Conservation (phyloP, 2,329 filamentous ascomycete species). For the Cladosporium oxysporum region DNA sequence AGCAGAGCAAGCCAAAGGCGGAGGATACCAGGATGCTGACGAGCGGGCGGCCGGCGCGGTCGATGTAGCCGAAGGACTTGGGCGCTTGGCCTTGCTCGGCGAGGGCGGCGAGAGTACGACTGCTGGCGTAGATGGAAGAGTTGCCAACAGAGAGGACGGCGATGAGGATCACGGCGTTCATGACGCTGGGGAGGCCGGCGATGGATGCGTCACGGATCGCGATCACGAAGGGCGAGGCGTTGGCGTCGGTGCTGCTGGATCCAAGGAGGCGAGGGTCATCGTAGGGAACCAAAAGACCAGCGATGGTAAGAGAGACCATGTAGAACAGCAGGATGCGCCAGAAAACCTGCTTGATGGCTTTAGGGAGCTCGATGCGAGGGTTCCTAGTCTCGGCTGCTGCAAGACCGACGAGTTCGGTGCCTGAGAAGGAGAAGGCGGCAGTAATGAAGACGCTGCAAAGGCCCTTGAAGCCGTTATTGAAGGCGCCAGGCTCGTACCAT, state of each 20-base stretch:
- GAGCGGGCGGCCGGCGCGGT: conserved; percentile 76
- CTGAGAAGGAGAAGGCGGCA: conserved; percentile 63
- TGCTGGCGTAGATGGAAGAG: conserved; percentile 58
- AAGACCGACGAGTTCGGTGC: conserved; percentile 58
- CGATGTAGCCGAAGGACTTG: conserved; percentile 58
- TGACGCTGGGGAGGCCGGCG: conserved; percentile 58
- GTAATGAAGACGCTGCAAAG: conserved; percentile 66
- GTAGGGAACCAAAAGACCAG: conserved; percentile 35
- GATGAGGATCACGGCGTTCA: conserved; percentile 65
- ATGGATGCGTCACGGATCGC: conserved; percentile 62
- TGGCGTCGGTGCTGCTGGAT: conserved; percentile 30
- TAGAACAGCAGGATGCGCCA: conserved; percentile 37
- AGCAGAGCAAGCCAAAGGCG: conserved; percentile 69
- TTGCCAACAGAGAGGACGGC: conserved; percentile 60
- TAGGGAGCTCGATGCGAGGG: conserved; percentile 46
- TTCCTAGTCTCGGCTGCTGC: conserved; percentile 54
- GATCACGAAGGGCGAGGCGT: conserved; percentile 64
- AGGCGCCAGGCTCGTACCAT: conserved; percentile 53
- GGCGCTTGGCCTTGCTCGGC: conserved; percentile 66
- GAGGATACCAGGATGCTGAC: conserved; percentile 48
- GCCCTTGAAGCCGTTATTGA: conserved; percentile 62
- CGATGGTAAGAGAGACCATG: conserved; percentile 33
- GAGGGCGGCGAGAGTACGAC: conserved; percentile 81
- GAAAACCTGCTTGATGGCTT: conserved; percentile 36
- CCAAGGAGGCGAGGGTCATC: conserved; percentile 31